These are phyloP conservation scores for Microthyrium microscopicum DNA, from an alignment of 2,329 filamentous ascomycete genomes.

Conservation along the genomic window DNA sequence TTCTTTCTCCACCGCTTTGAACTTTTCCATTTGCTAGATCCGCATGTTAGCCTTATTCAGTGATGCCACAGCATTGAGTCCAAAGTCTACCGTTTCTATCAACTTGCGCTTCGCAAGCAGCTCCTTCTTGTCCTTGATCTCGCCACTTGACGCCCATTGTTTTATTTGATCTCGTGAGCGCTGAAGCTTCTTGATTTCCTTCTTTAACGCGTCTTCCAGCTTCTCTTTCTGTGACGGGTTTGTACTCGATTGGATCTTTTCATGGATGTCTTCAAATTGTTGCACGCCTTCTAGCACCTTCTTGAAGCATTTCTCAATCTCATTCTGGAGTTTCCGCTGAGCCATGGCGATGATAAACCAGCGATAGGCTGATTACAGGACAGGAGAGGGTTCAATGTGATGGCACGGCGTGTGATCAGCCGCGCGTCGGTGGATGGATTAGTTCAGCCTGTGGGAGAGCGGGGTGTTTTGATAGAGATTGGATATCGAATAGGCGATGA, in stretches of 20 bases:
- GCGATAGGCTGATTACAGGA: too few species aligned
- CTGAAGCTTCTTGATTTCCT: slow-evolving; percentile 99
- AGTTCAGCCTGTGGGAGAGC: too few species aligned
- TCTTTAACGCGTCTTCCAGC: slow-evolving; percentile 92
- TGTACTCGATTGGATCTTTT: slow-evolving; percentile 86
- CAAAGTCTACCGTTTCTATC: slow-evolving; percentile 74
- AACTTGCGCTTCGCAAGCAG: slow-evolving; percentile 84
- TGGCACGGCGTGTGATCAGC: too few species aligned
- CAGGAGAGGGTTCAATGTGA: neutral
- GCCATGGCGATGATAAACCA: slow-evolving; percentile 69
- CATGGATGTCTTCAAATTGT: slow-evolving; percentile 88
- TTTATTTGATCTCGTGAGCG: slow-evolving; percentile 97
- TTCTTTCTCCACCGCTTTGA: slow-evolving; percentile 99
- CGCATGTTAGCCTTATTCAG: slow-evolving; percentile 18
- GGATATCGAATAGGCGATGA: too few species aligned
- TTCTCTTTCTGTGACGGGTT: slow-evolving; percentile 97
- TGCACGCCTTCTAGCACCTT: slow-evolving; percentile 86
- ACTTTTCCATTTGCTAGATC: slow-evolving; percentile 90
- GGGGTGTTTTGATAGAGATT: too few species aligned
- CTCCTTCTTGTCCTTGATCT: slow-evolving; percentile 98
- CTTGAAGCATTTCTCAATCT: slow-evolving; percentile 99
- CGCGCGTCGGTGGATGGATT: too few species aligned
- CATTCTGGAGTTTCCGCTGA: slow-evolving; percentile 87
- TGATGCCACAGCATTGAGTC: slow-evolving; percentile 9
- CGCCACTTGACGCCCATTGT: slow-evolving; percentile 95